These are phyloP conservation scores for Noccaea caerulescens DNA, from an alignment of 345 rosid genomes.

Conservation along the genomic window DNA sequence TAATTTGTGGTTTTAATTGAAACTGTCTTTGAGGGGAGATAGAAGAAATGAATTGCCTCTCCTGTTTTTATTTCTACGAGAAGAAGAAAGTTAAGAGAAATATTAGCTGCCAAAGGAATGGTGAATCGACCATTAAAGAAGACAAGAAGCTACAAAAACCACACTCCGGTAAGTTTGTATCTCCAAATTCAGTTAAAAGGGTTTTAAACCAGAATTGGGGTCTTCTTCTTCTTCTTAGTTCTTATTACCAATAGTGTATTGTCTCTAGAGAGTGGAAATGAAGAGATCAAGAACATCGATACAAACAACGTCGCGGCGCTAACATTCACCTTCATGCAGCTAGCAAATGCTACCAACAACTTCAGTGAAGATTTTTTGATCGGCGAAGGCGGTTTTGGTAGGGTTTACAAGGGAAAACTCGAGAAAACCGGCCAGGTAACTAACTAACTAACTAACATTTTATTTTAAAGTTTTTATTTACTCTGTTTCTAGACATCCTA, in stretches of 20 bases:
- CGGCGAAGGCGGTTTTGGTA: conserved; percentile 24
- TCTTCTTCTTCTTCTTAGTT: not conserved
- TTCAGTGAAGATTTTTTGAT: conserved; percentile 19
- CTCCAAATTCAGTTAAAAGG: not conserved
- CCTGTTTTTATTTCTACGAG: not conserved
- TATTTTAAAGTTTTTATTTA: not conserved
- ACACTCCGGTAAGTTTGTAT: conserved; percentile 4
- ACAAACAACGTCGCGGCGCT: conserved; percentile 7
- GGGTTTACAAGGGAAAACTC: conserved; percentile 16
- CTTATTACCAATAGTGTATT: not conserved
- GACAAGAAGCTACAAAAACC: not conserved
- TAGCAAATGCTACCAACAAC: conserved; percentile 7
- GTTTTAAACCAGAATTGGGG: not conserved
- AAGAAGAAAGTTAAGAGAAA: not conserved
- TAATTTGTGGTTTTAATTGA: not conserved
- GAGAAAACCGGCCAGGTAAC: conserved; percentile 3
- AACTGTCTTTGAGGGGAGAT: not conserved
- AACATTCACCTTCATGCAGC: conserved; percentile 10
- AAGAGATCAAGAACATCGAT: not conserved
- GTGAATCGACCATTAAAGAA: not conserved
- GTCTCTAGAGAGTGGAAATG: not conserved
- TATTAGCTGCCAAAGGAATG: not conserved
- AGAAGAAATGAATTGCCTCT: not conserved
- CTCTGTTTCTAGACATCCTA: not conserved
- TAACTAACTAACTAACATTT: not conserved